Evolutionary conservation across 2,329 filamentous ascomycete species (phyloP), one percentile per base, ranked within the genome.

Genomic region (Exophiala alcalophila): DNA sequence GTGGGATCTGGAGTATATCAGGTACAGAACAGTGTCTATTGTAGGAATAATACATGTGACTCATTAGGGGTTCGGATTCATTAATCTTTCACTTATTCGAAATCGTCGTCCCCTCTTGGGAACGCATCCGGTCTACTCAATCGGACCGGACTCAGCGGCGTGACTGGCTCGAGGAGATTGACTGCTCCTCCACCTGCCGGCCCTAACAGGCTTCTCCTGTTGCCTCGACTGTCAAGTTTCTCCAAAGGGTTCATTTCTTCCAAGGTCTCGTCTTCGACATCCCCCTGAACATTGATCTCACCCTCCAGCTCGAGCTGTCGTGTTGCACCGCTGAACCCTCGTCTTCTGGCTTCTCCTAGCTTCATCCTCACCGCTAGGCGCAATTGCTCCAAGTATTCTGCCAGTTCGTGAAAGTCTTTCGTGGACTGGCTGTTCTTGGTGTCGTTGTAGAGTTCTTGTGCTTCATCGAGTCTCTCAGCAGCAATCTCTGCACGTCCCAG

Each of bases 401-500:
- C 68, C 71, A 81, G 75, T 28, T 73, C 70, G 4, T 68, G 65
- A 51, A 77, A 78, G 3, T 67, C 64, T 33, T 75, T 61, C 10
- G 59, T 46, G 3, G 64, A 62, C 23, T 69, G 64, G 2, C 58
- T 56, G 23, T 68, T 61, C 0, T 69, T 46, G 9, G 66, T 61
- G 33, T 68, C 61, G 3, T 64, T 64, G 54, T 81, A 81, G 1
- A 80, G 61, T 8, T 65, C 62, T 32, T 73, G 64, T 0, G 86
- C 86, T 52, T 84, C 80, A 34, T 85, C 80, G 1, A 97, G 74
- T 52, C 86, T 87, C 44, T 78, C 76, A 53, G 87, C 85, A 1
- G 89, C 86, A 59, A 94, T 85, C 10, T 84, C 78, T 39, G 81
- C 80, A 59, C 91, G 90, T 23, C 77, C 80, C 50, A 90, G 77